phyloP scores from a whole-genome alignment of 441 rosid species.

The Gossypium aridum region DNA sequence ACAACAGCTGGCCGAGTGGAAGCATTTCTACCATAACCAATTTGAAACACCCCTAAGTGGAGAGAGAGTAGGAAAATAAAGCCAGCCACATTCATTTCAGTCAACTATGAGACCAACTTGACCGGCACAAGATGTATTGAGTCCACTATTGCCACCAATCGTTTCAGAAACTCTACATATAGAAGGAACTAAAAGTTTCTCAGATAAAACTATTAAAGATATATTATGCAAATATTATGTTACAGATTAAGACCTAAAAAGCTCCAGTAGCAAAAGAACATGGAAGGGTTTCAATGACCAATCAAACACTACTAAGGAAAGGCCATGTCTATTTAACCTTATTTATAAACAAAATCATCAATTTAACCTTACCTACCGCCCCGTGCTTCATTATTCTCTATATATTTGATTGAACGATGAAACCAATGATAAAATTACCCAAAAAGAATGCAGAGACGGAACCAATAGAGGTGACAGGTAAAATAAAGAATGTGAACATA shows the following conservation, averaged over 20 bases:
- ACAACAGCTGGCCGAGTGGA: slow-evolving; percentile 58
- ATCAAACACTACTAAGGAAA: slow-evolving; percentile 3
- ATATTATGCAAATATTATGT: neutral
- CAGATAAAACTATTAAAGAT: neutral
- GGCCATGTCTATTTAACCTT: neutral
- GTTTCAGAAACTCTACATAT: slow-evolving; percentile 14
- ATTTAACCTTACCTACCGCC: neutral
- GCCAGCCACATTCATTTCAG: slow-evolving; percentile 32
- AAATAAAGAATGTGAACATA: slow-evolving; percentile 5
- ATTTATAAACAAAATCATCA: neutral
- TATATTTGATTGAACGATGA: neutral
- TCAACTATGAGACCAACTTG: slow-evolving; percentile 9
- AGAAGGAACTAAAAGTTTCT: neutral
- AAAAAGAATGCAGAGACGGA: neutral
- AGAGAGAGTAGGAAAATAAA: slow-evolving; percentile 28
- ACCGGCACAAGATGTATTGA: slow-evolving; percentile 7
- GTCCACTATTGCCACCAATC: slow-evolving; percentile 10
- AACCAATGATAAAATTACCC: neutral
- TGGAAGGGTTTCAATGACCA: neutral
- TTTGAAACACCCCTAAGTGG: slow-evolving; percentile 24
- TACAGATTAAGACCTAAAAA: slow-evolving; percentile 4
- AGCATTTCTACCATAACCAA: slow-evolving; percentile 33
- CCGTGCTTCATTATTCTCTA: neutral
- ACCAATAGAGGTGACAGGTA: neutral
- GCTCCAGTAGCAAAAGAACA: neutral